A percentile compares a stretch with the other conserved stretches of the same genome.
These are phyloP conservation scores for Vanrija sp. DNA, from an alignment of 1,284 basidiomycete species.

Conservation along the genomic window DNA sequence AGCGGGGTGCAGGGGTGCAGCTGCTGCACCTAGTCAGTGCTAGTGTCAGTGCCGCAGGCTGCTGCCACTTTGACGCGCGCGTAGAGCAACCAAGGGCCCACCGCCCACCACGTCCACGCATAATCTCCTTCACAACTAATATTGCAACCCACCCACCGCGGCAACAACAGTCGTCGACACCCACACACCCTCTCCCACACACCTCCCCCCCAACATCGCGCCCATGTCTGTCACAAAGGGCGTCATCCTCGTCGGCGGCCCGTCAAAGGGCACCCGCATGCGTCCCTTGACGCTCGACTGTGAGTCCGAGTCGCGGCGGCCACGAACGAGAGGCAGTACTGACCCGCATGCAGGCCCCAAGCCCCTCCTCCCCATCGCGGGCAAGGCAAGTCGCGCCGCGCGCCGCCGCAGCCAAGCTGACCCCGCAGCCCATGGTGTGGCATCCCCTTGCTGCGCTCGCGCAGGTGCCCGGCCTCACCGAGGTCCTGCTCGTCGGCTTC, in stretches of 20 bases:
- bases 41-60: no score
- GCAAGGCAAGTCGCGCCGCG: conserved; percentile 36
- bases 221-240: conserved; percentile 45
- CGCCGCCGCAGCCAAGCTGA: background rate
- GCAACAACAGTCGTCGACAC: no score
- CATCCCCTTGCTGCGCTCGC: conserved; percentile 53
- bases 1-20: no score
- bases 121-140: no score
- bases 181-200: no score
- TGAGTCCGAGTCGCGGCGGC: conserved; percentile 17
- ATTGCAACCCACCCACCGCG: no score
- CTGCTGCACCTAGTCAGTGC: no score
- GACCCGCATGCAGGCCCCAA: conserved; percentile 45
- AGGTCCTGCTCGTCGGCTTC: conserved; percentile 54
- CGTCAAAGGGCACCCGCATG: conserved; percentile 52
- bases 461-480: conserved; percentile 50
- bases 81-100: no score
- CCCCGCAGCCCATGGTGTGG: conserved; percentile 52
- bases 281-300: conserved; percentile 53
- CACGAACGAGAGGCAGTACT: background rate
- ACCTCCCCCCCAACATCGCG: background rate
- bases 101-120: no score
- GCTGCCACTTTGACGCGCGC: no score
- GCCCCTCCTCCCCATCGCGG: conserved; percentile 52
- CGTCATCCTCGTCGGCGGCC: conserved; percentile 48